These are phyloP conservation scores for Penicillium sp. DNA, from an alignment of 2,329 filamentous ascomycete genomes.

Conservation along the genomic window DNA sequence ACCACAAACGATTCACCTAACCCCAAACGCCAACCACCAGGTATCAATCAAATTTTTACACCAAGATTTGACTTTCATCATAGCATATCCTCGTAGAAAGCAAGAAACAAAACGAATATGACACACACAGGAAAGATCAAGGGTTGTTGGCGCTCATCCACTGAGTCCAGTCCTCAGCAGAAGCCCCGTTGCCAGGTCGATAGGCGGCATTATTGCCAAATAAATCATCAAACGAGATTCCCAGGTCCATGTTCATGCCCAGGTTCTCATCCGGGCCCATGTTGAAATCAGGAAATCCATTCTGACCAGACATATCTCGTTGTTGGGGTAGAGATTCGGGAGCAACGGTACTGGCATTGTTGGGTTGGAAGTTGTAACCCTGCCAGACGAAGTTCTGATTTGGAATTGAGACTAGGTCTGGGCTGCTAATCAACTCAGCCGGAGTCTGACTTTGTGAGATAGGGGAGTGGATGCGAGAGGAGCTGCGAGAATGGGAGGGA, in stretches of 20 bases:
- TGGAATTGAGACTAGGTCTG: slow-evolving; percentile 44
- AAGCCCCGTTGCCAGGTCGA: slow-evolving; percentile 24
- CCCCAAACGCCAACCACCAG: slow-evolving; percentile 20
- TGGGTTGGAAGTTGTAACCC: slow-evolving; percentile 38
- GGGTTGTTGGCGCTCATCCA: slow-evolving; percentile 39
- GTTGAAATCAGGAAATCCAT: slow-evolving; percentile 24
- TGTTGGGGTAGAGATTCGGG: slow-evolving; percentile 21
- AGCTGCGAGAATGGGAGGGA: slow-evolving; percentile 22
- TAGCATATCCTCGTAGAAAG: slow-evolving; percentile 24
- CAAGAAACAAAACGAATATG: neutral
- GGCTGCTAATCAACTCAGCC: slow-evolving; percentile 37
- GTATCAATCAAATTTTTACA: slow-evolving; percentile 19
- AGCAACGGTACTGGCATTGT: slow-evolving; percentile 15
- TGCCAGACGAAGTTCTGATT: slow-evolving; percentile 45
- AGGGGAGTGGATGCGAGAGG: slow-evolving; percentile 35
- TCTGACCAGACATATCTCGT: slow-evolving; percentile 22
- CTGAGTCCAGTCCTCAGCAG: slow-evolving; percentile 41
- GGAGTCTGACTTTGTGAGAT: slow-evolving; percentile 35
- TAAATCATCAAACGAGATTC: slow-evolving; percentile 42
- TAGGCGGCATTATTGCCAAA: slow-evolving; percentile 37
- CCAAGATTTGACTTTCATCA: slow-evolving; percentile 18
- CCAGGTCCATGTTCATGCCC: slow-evolving; percentile 36
- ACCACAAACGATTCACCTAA: neutral
- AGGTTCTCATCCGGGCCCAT: slow-evolving; percentile 31
- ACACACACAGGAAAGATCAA: slow-evolving; percentile 12